Conservation (phyloP, 805 yeast species). For the Candida mattraensis region DNA sequence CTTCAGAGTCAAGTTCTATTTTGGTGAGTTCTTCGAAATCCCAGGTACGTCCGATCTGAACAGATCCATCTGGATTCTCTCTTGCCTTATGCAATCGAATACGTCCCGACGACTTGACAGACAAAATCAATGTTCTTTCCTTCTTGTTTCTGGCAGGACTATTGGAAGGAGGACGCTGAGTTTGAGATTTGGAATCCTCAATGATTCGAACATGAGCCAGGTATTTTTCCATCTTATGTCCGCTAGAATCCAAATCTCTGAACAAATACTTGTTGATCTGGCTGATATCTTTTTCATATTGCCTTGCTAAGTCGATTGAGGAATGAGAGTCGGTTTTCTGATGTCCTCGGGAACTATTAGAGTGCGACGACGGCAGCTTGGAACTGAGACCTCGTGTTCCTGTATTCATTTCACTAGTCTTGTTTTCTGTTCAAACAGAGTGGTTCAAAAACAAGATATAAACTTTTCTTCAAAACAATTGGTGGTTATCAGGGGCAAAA, state of each 20-base stretch:
- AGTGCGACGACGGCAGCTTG: too few species aligned
- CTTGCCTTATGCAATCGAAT: constrained; percentile 83
- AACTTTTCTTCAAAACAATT: too few species aligned
- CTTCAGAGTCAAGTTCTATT: constrained; percentile 53
- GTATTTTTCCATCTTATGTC: constrained; percentile 53
- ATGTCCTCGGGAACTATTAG: too few species aligned
- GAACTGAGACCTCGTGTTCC: too few species aligned
- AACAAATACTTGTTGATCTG: constrained; percentile 51
- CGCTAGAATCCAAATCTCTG: constrained; percentile 42
- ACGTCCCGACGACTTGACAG: constrained; percentile 64
- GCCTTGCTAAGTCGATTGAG: constrained; percentile 48
- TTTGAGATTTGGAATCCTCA: constrained; percentile 73
- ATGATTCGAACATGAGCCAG: constrained; percentile 73
- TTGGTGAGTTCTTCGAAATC: constrained; percentile 64
- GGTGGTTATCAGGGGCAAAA: too few species aligned
- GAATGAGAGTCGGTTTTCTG: constrained; percentile 19
- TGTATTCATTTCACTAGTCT: too few species aligned
- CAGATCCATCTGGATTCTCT: constrained; percentile 66
- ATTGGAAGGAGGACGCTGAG: constrained; percentile 62
- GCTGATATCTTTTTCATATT: constrained; percentile 55
- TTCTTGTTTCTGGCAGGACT: constrained; percentile 53
- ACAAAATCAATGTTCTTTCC: constrained; percentile 57
- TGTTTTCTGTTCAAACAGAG: too few species aligned
- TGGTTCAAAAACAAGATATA: too few species aligned
- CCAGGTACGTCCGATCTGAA: constrained; percentile 95